These are phyloP conservation scores for Thelonectria blattea DNA, from an alignment of 2,329 filamentous ascomycete genomes.

Conservation along the genomic window DNA sequence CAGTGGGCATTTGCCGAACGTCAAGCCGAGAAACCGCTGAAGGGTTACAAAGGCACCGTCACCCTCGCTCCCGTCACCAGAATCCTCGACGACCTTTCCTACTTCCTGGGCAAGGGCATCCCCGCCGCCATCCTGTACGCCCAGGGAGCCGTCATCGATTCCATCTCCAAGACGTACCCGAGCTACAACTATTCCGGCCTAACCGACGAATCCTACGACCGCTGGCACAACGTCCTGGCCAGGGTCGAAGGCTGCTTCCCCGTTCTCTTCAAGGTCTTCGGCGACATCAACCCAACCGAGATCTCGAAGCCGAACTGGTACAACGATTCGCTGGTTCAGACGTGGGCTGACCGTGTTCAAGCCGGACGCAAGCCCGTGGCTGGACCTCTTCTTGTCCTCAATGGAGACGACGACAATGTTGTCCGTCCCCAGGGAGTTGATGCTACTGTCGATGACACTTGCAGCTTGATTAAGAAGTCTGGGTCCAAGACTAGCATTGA, in stretches of 20 bases:
- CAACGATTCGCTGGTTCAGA: not conserved
- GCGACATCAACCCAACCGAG: not conserved
- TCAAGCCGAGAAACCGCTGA: constrained; percentile 21
- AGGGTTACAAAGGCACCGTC: constrained; percentile 23
- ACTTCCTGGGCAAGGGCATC: constrained; percentile 14
- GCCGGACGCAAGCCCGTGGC: not conserved
- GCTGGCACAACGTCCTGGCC: constrained; percentile 24
- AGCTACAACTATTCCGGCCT: constrained; percentile 23
- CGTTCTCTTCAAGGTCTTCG: constrained; percentile 3
- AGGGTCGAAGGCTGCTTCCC: constrained; percentile 23
- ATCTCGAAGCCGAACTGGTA: not conserved
- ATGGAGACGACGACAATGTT: constrained; percentile 4
- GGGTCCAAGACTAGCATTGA: not conserved
- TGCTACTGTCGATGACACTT: constrained; percentile 7
- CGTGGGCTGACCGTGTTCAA: not conserved
- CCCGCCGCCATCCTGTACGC: constrained; percentile 9
- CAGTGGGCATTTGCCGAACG: constrained; percentile 25
- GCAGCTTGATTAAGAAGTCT: not conserved
- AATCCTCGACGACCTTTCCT: constrained; percentile 20
- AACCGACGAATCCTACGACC: constrained; percentile 18
- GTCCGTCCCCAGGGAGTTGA: constrained; percentile 18
- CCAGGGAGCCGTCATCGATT: constrained; percentile 15
- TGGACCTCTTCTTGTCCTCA: not conserved
- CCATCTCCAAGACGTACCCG: constrained; percentile 22
- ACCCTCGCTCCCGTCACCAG: constrained; percentile 23